Base-by-base conservation (phyloP, 1,139 yeast genomes). In the Hansenula anomala region DNA sequence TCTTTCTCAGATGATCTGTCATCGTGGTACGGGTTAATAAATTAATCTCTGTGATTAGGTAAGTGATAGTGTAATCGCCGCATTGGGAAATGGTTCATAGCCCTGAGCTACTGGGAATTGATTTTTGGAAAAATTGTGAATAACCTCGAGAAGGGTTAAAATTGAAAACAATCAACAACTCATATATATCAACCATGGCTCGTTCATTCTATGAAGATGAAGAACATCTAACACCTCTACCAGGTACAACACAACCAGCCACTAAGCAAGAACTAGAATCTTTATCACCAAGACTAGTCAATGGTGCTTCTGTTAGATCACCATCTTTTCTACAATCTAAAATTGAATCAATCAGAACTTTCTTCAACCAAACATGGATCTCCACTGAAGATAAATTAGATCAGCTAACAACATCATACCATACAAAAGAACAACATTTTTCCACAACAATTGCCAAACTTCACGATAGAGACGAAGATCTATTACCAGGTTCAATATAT, bases 401-500 rank as follows among this genome's bases (percentile, higher is more conserved):
- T 38, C 59, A 61, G 4, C 58, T 61, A n/a, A 75, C 82, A 40
- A 57, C 66, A 33, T 64, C 64, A 36, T 79, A 77, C 51, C 72
- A 81, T 49, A 61, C 66, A 22, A 74, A 76, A 7, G 97, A 90
- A 62, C 72, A 80, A 54, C 66, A 71, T 43, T 78, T 88, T 36
- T 76, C 89, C 8, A 58, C 71, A 25, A 82, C 95, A 1, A 64
- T 89, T 15, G 75, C 92, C 23, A 70, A 70, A 17, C 69, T 92
- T 49, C 92, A 85, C 60, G 75, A 78, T 49, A 79, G 73, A 48
- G 67, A 74, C 37, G 97, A 89, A 61, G 86, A 80, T 44, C 63
- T 90, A 38, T 67, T 85, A 34, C 95, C 97, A 11, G 88, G 87
- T 43, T 64, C 82, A 6, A 64, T 87, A 22, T 89, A 86, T 55